These are phyloP conservation scores for Lecanicillium sp. DNA, from an alignment of 2,329 filamentous ascomycete species.

Conservation along the genomic window DNA sequence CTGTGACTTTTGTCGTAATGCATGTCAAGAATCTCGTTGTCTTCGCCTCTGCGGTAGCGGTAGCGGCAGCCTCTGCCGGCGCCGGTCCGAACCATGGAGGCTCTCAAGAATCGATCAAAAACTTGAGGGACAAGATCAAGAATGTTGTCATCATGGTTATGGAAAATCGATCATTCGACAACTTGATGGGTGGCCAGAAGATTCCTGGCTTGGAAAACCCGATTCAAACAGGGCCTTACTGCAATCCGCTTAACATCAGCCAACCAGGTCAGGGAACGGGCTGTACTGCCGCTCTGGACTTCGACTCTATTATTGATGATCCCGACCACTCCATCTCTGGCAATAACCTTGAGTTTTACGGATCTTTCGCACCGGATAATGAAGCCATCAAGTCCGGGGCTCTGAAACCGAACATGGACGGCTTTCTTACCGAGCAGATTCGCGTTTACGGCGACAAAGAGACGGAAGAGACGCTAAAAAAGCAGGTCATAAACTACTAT, in stretches of 20 bases:
- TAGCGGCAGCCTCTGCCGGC: not conserved
- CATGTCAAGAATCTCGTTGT: constrained; percentile 1
- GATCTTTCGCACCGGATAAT: constrained; percentile 30
- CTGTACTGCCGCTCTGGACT: constrained; percentile 27
- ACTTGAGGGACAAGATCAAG: constrained; percentile 32
- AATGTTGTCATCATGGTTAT: constrained; percentile 39
- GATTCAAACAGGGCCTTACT: constrained; percentile 31
- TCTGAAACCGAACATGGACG: constrained; percentile 22
- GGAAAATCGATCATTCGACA: constrained; percentile 38
- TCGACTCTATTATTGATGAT: constrained; percentile 32
- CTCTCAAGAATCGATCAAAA: constrained; percentile 13
- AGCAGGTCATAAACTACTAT: constrained; percentile 36
- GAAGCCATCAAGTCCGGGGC: constrained; percentile 22
- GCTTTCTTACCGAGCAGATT: constrained; percentile 34
- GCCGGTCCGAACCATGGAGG: not conserved
- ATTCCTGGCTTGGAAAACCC: constrained; percentile 30
- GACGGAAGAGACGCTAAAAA: constrained; percentile 22
- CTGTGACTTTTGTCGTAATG: no score
- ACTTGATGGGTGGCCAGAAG: constrained; percentile 32
- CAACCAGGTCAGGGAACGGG: constrained; percentile 10
- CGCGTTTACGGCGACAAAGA: constrained; percentile 22
- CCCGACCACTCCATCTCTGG: constrained; percentile 32
- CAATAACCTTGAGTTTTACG: constrained; percentile 36
- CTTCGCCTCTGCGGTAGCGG: not conserved
- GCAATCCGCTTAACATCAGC: constrained; percentile 30